A percentile compares a stretch with the other conserved stretches of the same genome.
Conservation (phyloP, 306 rosid species). For the Casuarina glauca region DNA sequence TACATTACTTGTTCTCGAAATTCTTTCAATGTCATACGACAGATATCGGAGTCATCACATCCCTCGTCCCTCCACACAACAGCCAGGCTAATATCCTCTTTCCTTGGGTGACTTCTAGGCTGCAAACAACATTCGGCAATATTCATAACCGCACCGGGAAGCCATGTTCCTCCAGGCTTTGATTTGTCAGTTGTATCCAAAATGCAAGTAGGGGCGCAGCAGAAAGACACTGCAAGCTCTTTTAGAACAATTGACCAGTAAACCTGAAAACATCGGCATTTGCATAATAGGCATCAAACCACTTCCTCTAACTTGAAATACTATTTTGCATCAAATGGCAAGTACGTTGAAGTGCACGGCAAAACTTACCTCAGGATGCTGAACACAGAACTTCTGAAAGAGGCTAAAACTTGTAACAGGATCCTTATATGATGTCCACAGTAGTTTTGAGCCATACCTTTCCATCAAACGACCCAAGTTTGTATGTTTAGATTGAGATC, state of each 20-base stretch:
- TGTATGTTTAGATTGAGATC: slow-evolving; percentile 48
- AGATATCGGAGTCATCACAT: slow-evolving; percentile 49
- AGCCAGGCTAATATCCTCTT: slow-evolving; percentile 57
- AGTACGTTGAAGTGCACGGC: background rate
- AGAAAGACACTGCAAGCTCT: slow-evolving; percentile 64
- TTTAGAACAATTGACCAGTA: slow-evolving; percentile 79
- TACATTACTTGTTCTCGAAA: slow-evolving; percentile 76
- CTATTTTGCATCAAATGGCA: background rate
- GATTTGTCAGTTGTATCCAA: slow-evolving; percentile 57
- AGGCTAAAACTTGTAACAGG: slow-evolving; percentile 69
- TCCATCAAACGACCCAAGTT: slow-evolving; percentile 79
- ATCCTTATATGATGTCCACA: slow-evolving; percentile 67
- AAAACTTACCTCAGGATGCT: slow-evolving; percentile 59
- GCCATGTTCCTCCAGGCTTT: slow-evolving; percentile 67
- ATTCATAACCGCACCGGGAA: slow-evolving; percentile 67
- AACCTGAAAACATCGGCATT: slow-evolving; percentile 34
- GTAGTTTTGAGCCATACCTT: slow-evolving; percentile 52
- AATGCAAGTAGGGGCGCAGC: slow-evolving; percentile 51
- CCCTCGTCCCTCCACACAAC: slow-evolving; percentile 88
- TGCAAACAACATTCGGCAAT: slow-evolving; percentile 81
- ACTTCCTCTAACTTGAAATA: background rate
- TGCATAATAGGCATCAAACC: background rate
- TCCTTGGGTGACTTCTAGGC: slow-evolving; percentile 47
- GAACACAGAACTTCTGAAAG: slow-evolving; percentile 55
- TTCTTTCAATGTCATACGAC: slow-evolving; percentile 59